These are phyloP conservation scores for Schoenoplectus triqueter DNA, from an alignment of 202 grass and related monocot species.

Conservation along the genomic window DNA sequence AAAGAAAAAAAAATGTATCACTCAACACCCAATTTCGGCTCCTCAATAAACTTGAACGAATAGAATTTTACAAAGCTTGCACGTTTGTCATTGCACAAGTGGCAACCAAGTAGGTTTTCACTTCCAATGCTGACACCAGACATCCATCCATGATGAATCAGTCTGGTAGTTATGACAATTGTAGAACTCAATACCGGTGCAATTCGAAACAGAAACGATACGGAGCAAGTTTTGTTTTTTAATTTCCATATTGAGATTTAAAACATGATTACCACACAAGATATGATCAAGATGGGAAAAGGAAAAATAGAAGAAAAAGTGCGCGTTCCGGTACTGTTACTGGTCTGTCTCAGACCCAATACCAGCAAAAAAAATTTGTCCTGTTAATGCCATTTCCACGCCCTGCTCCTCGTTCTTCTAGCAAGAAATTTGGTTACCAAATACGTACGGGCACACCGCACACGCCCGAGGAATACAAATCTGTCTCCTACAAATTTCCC, in stretches of 20 bases:
- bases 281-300: neutral
- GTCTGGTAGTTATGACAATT: neutral
- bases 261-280: neutral
- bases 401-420: conserved; percentile 12
- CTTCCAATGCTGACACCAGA: neutral
- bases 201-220: neutral
- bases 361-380: conserved; percentile 19
- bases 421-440: conserved; percentile 33
- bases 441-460: neutral
- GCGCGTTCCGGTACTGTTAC: neutral
- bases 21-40: neutral
- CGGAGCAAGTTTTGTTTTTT: neutral
- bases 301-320: neutral
- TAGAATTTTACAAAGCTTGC: neutral
- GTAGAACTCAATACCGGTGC: neutral
- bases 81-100: neutral
- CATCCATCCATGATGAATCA: conserved; percentile 3
- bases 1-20: neutral
- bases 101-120: neutral
- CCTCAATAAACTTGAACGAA: neutral
- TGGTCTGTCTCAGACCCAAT: neutral
- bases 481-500: neutral
- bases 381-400: neutral
- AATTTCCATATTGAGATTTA: neutral
- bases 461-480: conserved; percentile 1